Evolutionary conservation across 2,329 filamentous ascomycete genomes (phyloP), one percentile per base, ranked within the genome.

Genomic region (Fragosphaeria purpurea): DNA sequence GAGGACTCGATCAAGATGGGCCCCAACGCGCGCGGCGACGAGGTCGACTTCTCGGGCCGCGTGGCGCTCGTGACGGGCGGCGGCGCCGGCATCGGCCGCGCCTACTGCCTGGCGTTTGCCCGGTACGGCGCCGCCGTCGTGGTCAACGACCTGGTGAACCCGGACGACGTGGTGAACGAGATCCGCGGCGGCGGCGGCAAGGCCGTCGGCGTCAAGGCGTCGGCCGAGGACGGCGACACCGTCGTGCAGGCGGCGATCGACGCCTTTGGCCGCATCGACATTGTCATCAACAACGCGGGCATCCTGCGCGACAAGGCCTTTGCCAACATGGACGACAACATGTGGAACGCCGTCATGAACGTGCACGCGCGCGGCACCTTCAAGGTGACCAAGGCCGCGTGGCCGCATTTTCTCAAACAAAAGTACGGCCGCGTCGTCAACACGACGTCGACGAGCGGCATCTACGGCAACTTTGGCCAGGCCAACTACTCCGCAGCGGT

Each of bases 391-490:
- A 96, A 95, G 79, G 93, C 93, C 55, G 93, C 93, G 22, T 98
- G 91, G 89, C 93, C 93, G 47, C 86, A 94, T 70, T 87, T 98
- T 76, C 77, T 97, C 48, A 95, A 96, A 79, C 93, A 98, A 70
- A 97, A 96, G 77, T 98, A 96, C 63, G 93, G 93, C 59, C 88
- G 93, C 62, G 82, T 98, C 55, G 77, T 98, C 63, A 98, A 98
- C 77, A 98, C 93, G 45, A 93, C 93, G 41, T 95, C 88, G 38
- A 97, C 93, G 46, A 94, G 86, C 61, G 93, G 93, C 70, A 95
- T 98, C 68, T 98, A 98, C 67, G 93, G 93, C 60, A 98, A 96
- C 79, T 98, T 98, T 66, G 93, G 93, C 56, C 93, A 98, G 71
- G 88, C 91, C 62, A 98, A 98, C 77, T 98, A 98, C 69, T 80